Evolutionary conservation across 371 early-diverging fungal genomes (phyloP), one percentile per base, ranked within the genome.

Genomic region (Mucor racemosus): DNA sequence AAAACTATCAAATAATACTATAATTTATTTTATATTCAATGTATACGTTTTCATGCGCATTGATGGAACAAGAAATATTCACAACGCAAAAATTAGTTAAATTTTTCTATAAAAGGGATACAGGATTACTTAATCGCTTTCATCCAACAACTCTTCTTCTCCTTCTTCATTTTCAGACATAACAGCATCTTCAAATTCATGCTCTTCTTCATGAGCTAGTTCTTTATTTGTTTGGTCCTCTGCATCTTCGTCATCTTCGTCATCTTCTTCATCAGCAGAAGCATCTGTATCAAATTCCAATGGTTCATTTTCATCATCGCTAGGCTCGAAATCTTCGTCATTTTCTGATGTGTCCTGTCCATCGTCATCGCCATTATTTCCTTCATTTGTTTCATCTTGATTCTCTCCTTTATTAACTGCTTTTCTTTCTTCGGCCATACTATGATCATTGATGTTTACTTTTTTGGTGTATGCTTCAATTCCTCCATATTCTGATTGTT

Each of bases 391-490:
- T 36, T 66, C 59, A n/a, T 55, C 42, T 0, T 64, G 60, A 4
- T 65, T 60, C 3, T 63, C 39, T 36, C 60, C 34, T 26, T 70
- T 60, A 13, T 41, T 54, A 35, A 48, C 65, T 0, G 80, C 81
- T 38, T 76, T 76, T 60, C 71, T 70, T 56, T 77, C 82, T 40
- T 76, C 80, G 5, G 69, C 65, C 77, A 84, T 76, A 46, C 82
- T 79, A 10, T 71, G 69, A 41, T 85, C 86, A 46, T 75, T 73
- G 39, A 80, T 76, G 33, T 64, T 67, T 33, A 65, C 55, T 21
- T 65, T 76, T 62, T 76, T 78, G 19, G 80, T 81, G 61, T 86
- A 89, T 0, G 55, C 70, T 39, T 79, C 68, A 21, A 89, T 84
- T 9, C 74, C 79, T 5, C 73, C 79, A 62, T 76, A 80, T 64